Base-by-base conservation (phyloP, 139 green algal species). In the Diplosphaera chodatii region DNA sequence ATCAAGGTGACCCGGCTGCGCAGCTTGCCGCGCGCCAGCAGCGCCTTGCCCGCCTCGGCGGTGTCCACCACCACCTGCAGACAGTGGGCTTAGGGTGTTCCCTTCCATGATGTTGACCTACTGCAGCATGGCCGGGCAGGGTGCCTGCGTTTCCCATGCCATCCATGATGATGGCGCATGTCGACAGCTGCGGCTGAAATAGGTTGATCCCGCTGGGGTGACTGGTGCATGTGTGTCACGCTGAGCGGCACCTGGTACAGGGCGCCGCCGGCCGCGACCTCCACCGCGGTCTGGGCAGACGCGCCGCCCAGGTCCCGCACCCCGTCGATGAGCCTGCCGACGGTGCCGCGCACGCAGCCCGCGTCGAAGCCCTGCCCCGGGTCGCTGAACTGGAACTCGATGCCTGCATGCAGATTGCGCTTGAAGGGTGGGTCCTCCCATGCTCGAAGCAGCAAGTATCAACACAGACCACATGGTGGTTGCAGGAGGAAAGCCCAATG, bases 1-100 rank as follows among this genome's bases (percentile, higher is more conserved):
- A 99, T 94, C 83, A 99, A 91, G 33, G 96, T 99, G 22, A 98
- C 91, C 13, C 93, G 84, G 66, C 90, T 86, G 16, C 78, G 74
- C 27, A 99, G 87, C 69, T 87, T 71, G 1, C 92, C 93, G 20
- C 85, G 82, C 27, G 90, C 80, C 66, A 99, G 83, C 55, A 99
- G 83, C 63, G 87, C 79, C 79, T 97, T 97, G 69, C 86, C 95
- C 0, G 90, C 97, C 2, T 76, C 70, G 21, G 90, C 90, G 32
- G 80, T 89, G 64, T 91, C 88, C 28, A 97, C 90, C 23, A 98
- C 90, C 48, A 97, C 86, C 81, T 97, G 85, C 55, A 71, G 0
- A 28, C 27, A n/a, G 16, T 18, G 3, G n/a, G n/a, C n/a, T n/a
- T n/a, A n/a, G n/a, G n/a, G n/a, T n/a, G n/a, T n/a, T n/a, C n/a